Base-by-base conservation (phyloP, 2,329 filamentous ascomycete genomes). In the Eurotiales sp. region DNA sequence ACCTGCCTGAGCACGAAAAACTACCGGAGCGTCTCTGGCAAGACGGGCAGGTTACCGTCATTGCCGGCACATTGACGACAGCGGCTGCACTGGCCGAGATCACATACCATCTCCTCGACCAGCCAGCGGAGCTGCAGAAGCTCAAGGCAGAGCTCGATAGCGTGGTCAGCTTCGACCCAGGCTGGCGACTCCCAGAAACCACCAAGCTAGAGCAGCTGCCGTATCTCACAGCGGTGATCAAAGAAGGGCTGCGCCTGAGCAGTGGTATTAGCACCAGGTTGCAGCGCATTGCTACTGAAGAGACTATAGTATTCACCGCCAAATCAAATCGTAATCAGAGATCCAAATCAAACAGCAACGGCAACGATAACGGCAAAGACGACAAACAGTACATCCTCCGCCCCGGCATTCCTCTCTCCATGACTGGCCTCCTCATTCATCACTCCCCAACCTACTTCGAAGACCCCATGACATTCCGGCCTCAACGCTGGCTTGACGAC, bases 401-500 rank as follows among this genome's bases (percentile, higher is more conserved):
- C 12, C n/a, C 37, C 12, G 15, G 15, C 11, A 41, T 19, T 25
- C 37, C 37, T 4, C n/a, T 41, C n/a, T 21, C n/a, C 7, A 41
- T 41, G 37, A 41, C 37, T 14, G 15, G 37, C n/a, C n/a, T 41
- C 4, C 15, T 41, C n/a, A 41, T 41, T 14, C 37, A 41, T 19
- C 37, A 41, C 22, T 41, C 15, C 7, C 37, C 37, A 41, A 41
- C 37, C n/a, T 19, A 19, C 37, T 21, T 19, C n/a, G 34, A 37
- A n/a, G 34, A 37, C 34, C 34, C 34, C 4, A 37, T 37, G 34
- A 19, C 10, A 3, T 66, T 66, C 47, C 21, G 25, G 10, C 64
- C 64, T 0, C 58, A 62, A 44, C 55, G 64, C 17, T 64, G 62
- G 62, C 37, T 64, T 11, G 62, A 58, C 0, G 59, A 54, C 1